Base-by-base conservation (phyloP, 306 rosid genomes). In the Acacia confusa region DNA sequence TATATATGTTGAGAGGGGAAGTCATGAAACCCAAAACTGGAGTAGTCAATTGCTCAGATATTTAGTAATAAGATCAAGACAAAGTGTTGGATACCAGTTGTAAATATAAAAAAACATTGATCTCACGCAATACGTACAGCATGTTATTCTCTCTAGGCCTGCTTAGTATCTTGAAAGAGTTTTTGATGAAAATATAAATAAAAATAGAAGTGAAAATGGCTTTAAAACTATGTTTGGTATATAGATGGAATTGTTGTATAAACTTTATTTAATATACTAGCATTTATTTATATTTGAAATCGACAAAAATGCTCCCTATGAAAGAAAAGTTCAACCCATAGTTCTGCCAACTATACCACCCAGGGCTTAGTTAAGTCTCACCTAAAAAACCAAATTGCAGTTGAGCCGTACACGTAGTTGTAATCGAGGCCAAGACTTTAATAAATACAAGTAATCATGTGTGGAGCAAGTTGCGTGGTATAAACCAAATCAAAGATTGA, bases 401-500 rank as follows among this genome's bases (percentile, higher is more conserved):
- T 45, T 45, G 52, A 45, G 52, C 19, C 52, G 0, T 45, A 19
- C 52, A 45, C 3, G 2, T 14, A 45, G 52, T 45, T 13, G 4
- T 48, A 48, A 15, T 16, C 1, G 53, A 14, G 53, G 20, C 53
- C 16, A 15, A 48, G 20, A 48, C 19, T 48, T 48, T 4, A 45
- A 45, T 11, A 45, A 45, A 43, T 41, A 12, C 11, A 0, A 52
- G 1, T 15, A 19, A 24, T 6, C n/a, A 6, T 58, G 7, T 10
- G 34, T 25, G 19, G 68, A 43, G 58, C 83, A 74, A 74, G 2
- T 83, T 79, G 73, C 55, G 64, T 2, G 24, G 55, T 79, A 61
- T 74, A 17, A 16, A 50, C 77, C 48, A 43, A 43, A 36, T 36
- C 7, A 36, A 36, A 36, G 7, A 36, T 36, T 36, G 7, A 36